Percentiles rank a stretch among this genome's conserved stretches.
Evolutionary conservation across 345 rosid species (phyloP).

Genomic region (Melaleuca quinquenervia): DNA sequence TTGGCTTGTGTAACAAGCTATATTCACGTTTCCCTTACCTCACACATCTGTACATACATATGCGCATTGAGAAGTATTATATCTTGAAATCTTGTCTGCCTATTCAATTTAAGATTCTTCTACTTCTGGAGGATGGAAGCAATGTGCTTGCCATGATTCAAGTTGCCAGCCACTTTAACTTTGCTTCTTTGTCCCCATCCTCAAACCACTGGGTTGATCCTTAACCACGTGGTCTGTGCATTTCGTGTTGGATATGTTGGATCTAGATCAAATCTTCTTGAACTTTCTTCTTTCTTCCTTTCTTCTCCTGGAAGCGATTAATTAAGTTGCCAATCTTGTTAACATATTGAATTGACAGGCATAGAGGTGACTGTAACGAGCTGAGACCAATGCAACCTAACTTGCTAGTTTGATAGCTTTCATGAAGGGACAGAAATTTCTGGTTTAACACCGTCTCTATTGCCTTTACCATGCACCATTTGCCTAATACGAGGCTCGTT

Average conservation of each 20-base stretch:
- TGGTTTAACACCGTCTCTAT: neutral
- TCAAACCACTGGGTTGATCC: neutral
- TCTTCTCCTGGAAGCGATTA: neutral
- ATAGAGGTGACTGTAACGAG: neutral
- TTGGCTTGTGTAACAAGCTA: neutral
- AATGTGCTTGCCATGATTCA: neutral
- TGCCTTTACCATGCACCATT: neutral
- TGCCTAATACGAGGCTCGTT: neutral
- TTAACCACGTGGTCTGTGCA: neutral
- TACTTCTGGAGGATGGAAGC: neutral
- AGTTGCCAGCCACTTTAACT: neutral
- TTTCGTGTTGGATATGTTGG: neutral
- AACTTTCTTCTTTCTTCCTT: neutral
- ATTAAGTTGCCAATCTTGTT: neutral
- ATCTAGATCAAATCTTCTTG: neutral
- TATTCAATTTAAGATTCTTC: neutral
- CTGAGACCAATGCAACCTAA: neutral
- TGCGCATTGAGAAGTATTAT: neutral
- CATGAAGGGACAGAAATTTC: neutral
- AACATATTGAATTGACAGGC: neutral
- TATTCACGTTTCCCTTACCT: neutral
- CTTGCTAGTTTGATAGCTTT: neutral
- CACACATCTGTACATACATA: conserved; percentile 3
- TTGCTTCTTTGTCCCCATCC: neutral
- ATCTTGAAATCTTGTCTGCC: neutral